Evolutionary conservation across 2,329 filamentous ascomycete species (phyloP).

Genomic region (Exophiala mesophila): DNA sequence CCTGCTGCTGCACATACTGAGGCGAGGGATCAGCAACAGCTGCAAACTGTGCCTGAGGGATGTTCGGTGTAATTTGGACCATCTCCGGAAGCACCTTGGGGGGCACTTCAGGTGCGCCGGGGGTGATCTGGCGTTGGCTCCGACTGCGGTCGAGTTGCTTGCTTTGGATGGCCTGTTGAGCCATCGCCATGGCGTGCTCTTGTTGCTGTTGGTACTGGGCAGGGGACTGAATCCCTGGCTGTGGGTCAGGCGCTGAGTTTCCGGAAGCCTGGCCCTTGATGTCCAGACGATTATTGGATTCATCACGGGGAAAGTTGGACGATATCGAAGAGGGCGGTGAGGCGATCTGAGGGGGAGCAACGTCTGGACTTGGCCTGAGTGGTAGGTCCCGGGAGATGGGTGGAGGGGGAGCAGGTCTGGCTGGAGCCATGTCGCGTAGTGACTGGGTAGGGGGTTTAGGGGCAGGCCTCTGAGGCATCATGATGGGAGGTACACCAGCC

Average conservation of each 20-base stretch:
- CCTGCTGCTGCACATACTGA: slow-evolving; percentile 29
- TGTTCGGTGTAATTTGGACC: slow-evolving; percentile 24
- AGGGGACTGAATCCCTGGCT: slow-evolving; percentile 33
- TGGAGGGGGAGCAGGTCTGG: slow-evolving; percentile 37
- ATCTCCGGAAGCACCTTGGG: slow-evolving; percentile 23
- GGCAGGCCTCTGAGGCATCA: slow-evolving; percentile 77
- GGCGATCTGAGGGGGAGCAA: slow-evolving; percentile 3
- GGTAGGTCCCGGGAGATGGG: slow-evolving; percentile 17
- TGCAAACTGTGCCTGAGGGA: slow-evolving; percentile 38
- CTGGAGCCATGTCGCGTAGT: slow-evolving; percentile 35
- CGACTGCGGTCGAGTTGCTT: slow-evolving; percentile 65
- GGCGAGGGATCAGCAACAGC: slow-evolving; percentile 34
- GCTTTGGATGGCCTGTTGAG: slow-evolving; percentile 69
- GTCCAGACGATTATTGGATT: slow-evolving; percentile 64
- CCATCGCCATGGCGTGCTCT: slow-evolving; percentile 73
- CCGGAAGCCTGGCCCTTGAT: slow-evolving; percentile 38
- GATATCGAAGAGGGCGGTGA: slow-evolving; percentile 39
- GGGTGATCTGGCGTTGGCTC: slow-evolving; percentile 62
- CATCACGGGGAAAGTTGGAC: slow-evolving; percentile 59
- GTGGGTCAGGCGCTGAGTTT: slow-evolving; percentile 14
- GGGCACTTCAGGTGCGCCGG: slow-evolving; percentile 47
- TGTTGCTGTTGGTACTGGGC: slow-evolving; percentile 64
- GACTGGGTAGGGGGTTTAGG: slow-evolving; percentile 65
- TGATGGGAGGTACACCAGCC: slow-evolving; percentile 48
- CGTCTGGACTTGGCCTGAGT: slow-evolving; percentile 12